Evolutionary conservation across 202 grass and related monocot genomes (phyloP).

Genomic region (Dendrocalamus latiflorus): DNA sequence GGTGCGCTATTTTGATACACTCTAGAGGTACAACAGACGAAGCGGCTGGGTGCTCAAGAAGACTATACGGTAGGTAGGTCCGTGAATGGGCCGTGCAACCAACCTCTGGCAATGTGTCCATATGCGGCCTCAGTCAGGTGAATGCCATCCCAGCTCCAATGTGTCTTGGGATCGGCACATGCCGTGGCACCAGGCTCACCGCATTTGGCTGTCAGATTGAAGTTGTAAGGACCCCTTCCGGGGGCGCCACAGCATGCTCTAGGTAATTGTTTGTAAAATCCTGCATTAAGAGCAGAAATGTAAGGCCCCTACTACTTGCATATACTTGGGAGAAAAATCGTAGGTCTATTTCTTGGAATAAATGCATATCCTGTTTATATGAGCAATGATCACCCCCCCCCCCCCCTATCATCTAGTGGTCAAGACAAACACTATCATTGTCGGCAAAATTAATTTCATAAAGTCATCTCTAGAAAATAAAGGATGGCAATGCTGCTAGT

Average conservation of each 20-base stretch:
- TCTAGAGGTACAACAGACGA: conserved; percentile 24
- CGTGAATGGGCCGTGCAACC: conserved; percentile 66
- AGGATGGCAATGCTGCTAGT: not conserved
- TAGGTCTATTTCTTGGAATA: not conserved
- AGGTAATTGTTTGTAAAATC: conserved; percentile 61
- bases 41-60: conserved; percentile 26
- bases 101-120: conserved; percentile 75
- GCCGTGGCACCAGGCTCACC: conserved; percentile 53
- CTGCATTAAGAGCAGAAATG: conserved; percentile 28
- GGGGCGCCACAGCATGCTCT: conserved; percentile 77
- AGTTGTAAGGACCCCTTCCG: conserved; percentile 65
- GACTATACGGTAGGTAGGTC: conserved; percentile 48
- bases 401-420: not conserved
- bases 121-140: conserved; percentile 83
- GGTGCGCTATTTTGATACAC: conserved; percentile 21
- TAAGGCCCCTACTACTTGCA: not conserved
- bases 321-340: conserved; percentile 10
- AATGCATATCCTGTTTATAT: not conserved
- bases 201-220: conserved; percentile 77
- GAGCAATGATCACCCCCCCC: not conserved
- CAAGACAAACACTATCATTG: not conserved
- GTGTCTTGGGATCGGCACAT: conserved; percentile 56
- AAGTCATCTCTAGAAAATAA: not conserved
- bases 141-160: conserved; percentile 95
- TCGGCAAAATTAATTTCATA: not conserved